Percentiles rank a stretch among this genome's conserved stretches.
Evolutionary conservation across 1,139 yeast genomes (phyloP).

Genomic region (Blastobotrys capitulatus): DNA sequence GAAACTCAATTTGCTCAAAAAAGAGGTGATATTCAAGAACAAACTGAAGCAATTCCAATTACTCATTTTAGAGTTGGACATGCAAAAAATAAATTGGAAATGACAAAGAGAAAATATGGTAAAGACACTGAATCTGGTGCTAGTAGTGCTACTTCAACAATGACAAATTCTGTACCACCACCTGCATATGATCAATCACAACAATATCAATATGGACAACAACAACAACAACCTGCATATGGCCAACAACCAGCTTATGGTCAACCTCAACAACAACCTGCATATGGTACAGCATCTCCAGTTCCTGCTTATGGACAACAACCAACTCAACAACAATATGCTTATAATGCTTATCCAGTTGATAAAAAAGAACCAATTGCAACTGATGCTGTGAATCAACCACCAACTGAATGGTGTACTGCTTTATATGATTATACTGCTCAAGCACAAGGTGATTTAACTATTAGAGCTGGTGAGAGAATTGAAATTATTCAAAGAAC

Average conservation of each 20-base stretch:
- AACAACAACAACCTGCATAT: conserved; percentile 29
- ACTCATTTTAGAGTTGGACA: conserved; percentile 89
- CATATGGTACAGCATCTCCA: conserved; percentile 21
- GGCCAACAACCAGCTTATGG: conserved; percentile 24
- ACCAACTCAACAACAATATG: conserved; percentile 2
- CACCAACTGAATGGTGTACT: conserved; percentile 50
- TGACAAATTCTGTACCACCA: conserved; percentile 24
- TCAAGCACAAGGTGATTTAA: conserved; percentile 84
- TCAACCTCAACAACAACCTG: conserved; percentile 24
- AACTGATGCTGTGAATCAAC: conserved; percentile 34
- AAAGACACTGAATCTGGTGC: conserved; percentile 37
- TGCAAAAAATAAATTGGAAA: conserved; percentile 76
- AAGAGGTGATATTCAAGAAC: conserved; percentile 88
- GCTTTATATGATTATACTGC: conserved; percentile 75
- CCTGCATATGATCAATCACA: conserved; percentile 24
- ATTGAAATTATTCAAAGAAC: conserved; percentile 81
- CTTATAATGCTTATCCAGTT: conserved; percentile 17
- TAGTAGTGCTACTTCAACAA: conserved; percentile 27
- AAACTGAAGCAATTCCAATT: conserved; percentile 76
- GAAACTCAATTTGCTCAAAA: conserved; percentile 71
- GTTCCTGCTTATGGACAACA: conserved; percentile 31
- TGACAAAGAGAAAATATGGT: conserved; percentile 73
- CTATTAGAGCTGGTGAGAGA: conserved; percentile 81
- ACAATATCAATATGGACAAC: conserved; percentile 21
- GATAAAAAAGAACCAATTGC: conserved; percentile 17